Base-by-base conservation (phyloP, 2,329 filamentous ascomycete species). In the Cordyceps tenuipes region DNA sequence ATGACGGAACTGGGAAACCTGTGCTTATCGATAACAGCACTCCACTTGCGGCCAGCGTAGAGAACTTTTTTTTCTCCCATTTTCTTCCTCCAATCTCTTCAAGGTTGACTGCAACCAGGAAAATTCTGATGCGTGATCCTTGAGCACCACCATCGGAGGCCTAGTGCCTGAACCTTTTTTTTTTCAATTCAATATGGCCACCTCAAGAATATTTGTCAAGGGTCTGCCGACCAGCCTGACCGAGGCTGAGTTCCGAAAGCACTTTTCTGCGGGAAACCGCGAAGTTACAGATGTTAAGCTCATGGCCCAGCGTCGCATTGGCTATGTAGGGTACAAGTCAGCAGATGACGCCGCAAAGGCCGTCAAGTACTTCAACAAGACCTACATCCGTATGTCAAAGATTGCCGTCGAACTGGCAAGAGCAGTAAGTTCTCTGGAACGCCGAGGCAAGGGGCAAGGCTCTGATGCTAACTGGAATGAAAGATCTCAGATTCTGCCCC, bases 331-430 rank as follows among this genome's bases (percentile, higher is more conserved):
- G 64, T 97, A 93, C 80, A 92, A 90, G 76, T 89, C 84, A 56
- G 78, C 88, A 15, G 85, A 93, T 63, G 88, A 90, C 71, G 94
- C 94, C 60, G 79, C 83, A 61, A 84, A 86, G 69, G 93, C 94
- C 49, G 89, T 95, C 71, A 92, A 90, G 74, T 96, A 96, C 78
- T 97, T 97, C 80, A 92, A 99, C 79, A 90, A 85, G 72, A 88
- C 92, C 64, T 99, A 91, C 75, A 91, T 99, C 68, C 90, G 91
- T 67, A 94, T 97, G 89, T 96, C 92, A 61, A 95, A 88, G 77
- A 91, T 99, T 68, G 82, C 82, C 34, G 94, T 97, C 63, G 92
- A 97, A 76, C 77, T 94, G 69, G 94, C 94, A 60, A 87, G 84
- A 72, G 88, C 94, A 62, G 89, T 95, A 71, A 70, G 79, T 71